Evolutionary conservation across 345 rosid genomes (phyloP), one percentile per base, ranked within the genome.

Genomic region (Excoecaria cochinchinensis): DNA sequence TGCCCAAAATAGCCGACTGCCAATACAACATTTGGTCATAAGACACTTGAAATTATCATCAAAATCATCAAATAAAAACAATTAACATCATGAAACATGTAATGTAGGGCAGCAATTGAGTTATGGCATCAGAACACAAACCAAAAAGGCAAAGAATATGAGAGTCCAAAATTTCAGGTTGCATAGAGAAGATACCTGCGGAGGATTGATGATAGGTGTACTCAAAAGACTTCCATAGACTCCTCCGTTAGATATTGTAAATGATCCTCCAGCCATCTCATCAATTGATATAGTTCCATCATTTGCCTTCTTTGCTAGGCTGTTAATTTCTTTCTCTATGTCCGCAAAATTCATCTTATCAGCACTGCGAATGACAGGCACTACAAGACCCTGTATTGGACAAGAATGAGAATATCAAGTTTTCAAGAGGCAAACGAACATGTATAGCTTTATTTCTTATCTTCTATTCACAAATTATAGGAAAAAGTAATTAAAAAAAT

Each of bases 121-220:
- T 51, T 15, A 21, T 4, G 46, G 3, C 4, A 24, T 21, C 3
- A 19, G 4, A 38, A 50, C 31, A 39, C 60, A n/a, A 5, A 64
- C 31, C 31, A 31, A 31, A 31, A 1, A 31, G 31, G 31, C 31
- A 31, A 31, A 31, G 31, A 31, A 31, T 31, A 31, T 21, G 62
- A 9, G 21, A 6, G 53, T 14, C 47, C 44, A 16, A 39, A 16
- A 58, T 13, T 21, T 56, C 4, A 40, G 22, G 65, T 11, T 24
- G 5, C 15, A 24, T 66, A 16, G 64, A 70, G 14, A 17, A 46
- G 69, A 21, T 51, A 95, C 99, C 98, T 95, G 99, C 50, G 99
- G 99, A 58, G 99, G 99, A 81, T 95, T 95, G 81, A 95, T 95
- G 78, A 95, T 95, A n/a, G 99, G 99, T 67, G 99, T 95, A 80